phyloP scores from a whole-genome alignment of 2,329 filamentous ascomycete genomes.

The Hypoxylon sp. region DNA sequence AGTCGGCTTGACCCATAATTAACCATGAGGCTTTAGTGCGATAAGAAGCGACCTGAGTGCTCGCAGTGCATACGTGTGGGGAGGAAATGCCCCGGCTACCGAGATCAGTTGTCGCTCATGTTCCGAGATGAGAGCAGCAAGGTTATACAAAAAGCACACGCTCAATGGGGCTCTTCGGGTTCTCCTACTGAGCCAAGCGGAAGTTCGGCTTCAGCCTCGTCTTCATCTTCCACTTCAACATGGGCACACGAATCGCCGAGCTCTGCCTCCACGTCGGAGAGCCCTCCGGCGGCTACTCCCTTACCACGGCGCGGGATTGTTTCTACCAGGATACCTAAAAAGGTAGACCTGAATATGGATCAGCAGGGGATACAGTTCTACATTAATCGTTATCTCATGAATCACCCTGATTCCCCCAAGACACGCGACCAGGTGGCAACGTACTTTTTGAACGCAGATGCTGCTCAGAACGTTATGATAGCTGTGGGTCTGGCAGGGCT shows the following conservation, averaged over 20 bases:
- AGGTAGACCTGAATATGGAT: slow-evolving; percentile 60
- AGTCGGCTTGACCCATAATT: slow-evolving; percentile 32
- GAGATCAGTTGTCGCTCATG: slow-evolving; percentile 75
- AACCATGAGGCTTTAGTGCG: slow-evolving; percentile 63
- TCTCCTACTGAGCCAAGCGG: slow-evolving; percentile 50
- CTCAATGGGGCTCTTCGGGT: slow-evolving; percentile 61
- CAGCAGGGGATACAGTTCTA: slow-evolving; percentile 68
- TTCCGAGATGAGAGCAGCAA: slow-evolving; percentile 77
- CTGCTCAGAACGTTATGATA: slow-evolving; percentile 65
- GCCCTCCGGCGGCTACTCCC: slow-evolving; percentile 24
- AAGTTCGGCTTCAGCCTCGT: slow-evolving; percentile 47
- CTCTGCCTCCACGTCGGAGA: slow-evolving; percentile 18
- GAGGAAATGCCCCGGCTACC: slow-evolving; percentile 74
- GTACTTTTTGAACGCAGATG: slow-evolving; percentile 57
- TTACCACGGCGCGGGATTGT: slow-evolving; percentile 35
- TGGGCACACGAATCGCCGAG: slow-evolving; percentile 30
- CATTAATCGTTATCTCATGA: slow-evolving; percentile 65
- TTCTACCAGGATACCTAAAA: slow-evolving; percentile 49
- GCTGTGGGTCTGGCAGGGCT: slow-evolving; percentile 72
- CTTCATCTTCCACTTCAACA: slow-evolving; percentile 38
- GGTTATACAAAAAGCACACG: slow-evolving; percentile 71
- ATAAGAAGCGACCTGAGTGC: slow-evolving; percentile 72
- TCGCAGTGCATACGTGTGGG: slow-evolving; percentile 73
- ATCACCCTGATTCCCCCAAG: slow-evolving; percentile 65
- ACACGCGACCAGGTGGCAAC: slow-evolving; percentile 57